These are phyloP conservation scores for Lathyrus tuberosus DNA, from an alignment of 306 rosid genomes.

Conservation along the genomic window DNA sequence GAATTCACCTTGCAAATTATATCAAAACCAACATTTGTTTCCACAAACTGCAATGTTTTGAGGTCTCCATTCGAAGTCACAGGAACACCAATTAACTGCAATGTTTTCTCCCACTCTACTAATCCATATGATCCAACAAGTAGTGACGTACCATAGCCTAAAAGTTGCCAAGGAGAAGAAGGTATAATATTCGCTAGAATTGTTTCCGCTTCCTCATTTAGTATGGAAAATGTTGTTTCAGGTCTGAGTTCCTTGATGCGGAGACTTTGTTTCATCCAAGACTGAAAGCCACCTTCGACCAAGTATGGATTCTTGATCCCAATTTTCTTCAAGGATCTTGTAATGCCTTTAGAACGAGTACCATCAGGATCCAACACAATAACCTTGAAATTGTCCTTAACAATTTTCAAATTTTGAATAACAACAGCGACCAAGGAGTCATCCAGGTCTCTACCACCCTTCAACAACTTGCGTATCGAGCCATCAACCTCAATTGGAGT, in stretches of 20 bases:
- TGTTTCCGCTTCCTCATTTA: conserved; percentile 97
- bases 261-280: too few relatives aligned
- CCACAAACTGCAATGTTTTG: too few relatives aligned
- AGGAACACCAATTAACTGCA: too few relatives aligned
- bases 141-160: conserved; percentile 74
- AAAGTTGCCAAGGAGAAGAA: conserved; percentile 64
- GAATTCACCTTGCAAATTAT: too few relatives aligned
- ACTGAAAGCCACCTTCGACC: conserved; percentile 92
- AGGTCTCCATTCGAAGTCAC: too few relatives aligned
- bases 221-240: conserved; percentile 73
- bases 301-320: conserved; percentile 84
- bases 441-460: too few relatives aligned
- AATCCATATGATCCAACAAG: conserved; percentile 62
- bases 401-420: too few relatives aligned
- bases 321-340: conserved; percentile 83
- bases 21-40: too few relatives aligned
- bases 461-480: too few relatives aligned
- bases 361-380: conserved; percentile 91
- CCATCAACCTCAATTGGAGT: too few relatives aligned
- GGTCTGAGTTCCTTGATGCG: conserved; percentile 89
- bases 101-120: too few relatives aligned
- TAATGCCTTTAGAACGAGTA: conserved; percentile 75
- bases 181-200: conserved; percentile 76
- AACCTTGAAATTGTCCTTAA: conserved; percentile 91
- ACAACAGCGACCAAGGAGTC: too few relatives aligned